These are phyloP conservation scores for Ceratobasidium sp. DNA, from an alignment of 1,284 basidiomycete genomes.

Conservation along the genomic window DNA sequence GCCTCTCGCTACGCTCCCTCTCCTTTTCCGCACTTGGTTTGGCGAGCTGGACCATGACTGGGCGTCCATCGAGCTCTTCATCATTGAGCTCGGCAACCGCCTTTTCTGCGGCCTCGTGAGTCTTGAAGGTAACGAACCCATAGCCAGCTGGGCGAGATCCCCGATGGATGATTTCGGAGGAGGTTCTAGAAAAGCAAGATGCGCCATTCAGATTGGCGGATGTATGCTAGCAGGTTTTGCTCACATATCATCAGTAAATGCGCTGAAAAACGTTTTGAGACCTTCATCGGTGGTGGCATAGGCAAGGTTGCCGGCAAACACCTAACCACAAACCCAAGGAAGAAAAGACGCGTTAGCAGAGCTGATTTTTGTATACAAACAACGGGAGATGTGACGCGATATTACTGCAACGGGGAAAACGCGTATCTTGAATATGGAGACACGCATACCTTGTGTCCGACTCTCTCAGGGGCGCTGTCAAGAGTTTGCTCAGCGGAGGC, in stretches of 20 bases:
- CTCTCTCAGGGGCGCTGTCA: conserved; percentile 23
- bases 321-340: conserved; percentile 70
- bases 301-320: conserved; percentile 89
- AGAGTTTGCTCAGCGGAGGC: conserved; percentile 29
- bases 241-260: conserved; percentile 83
- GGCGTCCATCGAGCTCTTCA: conserved; percentile 86
- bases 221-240: conserved; percentile 50
- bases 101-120: conserved; percentile 82
- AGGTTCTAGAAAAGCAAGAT: conserved; percentile 61
- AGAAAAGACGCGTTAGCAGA: conserved; percentile 48
- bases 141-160: conserved; percentile 87
- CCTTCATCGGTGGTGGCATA: conserved; percentile 89
- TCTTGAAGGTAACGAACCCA: conserved; percentile 88
- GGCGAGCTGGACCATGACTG: conserved; percentile 88
- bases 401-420: conserved; percentile 7
- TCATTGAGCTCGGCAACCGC: conserved; percentile 89
- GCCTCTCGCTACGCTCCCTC: conserved; percentile 80
- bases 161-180: conserved; percentile 83
- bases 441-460: conserved; percentile 41
- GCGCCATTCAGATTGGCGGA: conserved; percentile 52
- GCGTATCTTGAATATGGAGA: conserved; percentile 5
- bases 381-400: conserved; percentile 24
- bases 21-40: conserved; percentile 88
- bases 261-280: conserved; percentile 88
- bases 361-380: background rate